phyloP scores from a whole-genome alignment of 208 protist species.

The Balamuthia mandrillaris region DNA sequence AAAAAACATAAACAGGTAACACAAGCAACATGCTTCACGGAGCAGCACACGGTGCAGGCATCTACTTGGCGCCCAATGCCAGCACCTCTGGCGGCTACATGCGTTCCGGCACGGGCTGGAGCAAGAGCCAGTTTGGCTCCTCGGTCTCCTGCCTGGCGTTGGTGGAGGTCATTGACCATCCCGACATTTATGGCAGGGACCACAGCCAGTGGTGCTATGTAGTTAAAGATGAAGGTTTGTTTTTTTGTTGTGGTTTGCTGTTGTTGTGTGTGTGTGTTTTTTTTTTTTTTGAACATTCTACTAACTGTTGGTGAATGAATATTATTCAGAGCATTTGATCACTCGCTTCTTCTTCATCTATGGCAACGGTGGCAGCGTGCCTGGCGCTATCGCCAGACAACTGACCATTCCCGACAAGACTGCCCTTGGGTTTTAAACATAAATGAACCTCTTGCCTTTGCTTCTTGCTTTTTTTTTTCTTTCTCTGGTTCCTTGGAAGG shows the following conservation, averaged over 20 bases:
- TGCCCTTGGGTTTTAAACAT: too few relatives aligned
- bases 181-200: slow-evolving; percentile 14
- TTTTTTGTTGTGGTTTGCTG: background rate
- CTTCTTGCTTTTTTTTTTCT: too few relatives aligned
- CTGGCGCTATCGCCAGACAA: background rate
- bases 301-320: background rate
- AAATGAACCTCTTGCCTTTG: too few relatives aligned
- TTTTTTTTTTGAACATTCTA: background rate
- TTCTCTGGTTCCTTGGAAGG: too few relatives aligned
- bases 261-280: background rate
- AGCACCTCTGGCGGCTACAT: slow-evolving; percentile 48
- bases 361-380: background rate
- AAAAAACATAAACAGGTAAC: slow-evolving; percentile 19
- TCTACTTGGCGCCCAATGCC: slow-evolving; percentile 53
- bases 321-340: slow-evolving; percentile 27
- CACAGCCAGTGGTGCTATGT: slow-evolving; percentile 36
- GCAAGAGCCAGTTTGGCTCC: slow-evolving; percentile 15
- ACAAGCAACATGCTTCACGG: slow-evolving; percentile 51
- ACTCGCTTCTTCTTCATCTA: slow-evolving; percentile 65
- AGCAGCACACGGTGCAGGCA: slow-evolving; percentile 55
- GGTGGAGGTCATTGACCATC: slow-evolving; percentile 45
- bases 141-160: slow-evolving; percentile 44
- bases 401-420: slow-evolving; percentile 4
- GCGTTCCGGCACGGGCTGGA: slow-evolving; percentile 23
- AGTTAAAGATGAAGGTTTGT: slow-evolving; percentile 7